phyloP scores from a whole-genome alignment of 176 grass and related monocot species.

The Oryza punctata region DNA sequence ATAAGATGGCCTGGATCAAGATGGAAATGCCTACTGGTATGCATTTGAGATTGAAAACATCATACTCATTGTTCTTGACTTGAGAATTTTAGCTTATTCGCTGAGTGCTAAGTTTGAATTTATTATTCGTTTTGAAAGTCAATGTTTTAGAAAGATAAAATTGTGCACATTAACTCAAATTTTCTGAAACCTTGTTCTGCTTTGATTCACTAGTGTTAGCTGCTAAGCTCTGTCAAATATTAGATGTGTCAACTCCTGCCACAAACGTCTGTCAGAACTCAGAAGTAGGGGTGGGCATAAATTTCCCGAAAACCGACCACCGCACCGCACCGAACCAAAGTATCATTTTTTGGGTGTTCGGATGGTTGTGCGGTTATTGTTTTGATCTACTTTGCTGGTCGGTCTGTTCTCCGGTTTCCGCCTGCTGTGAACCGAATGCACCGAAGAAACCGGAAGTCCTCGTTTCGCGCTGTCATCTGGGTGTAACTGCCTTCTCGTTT shows the following conservation, averaged over 20 bases:
- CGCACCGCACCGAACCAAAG: no score
- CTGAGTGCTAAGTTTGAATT: not conserved
- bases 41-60: conserved; percentile 36
- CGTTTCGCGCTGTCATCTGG: no score
- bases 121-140: not conserved
- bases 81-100: not conserved
- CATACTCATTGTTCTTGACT: not conserved
- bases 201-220: not conserved
- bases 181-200: not conserved
- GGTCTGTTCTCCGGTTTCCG: no score
- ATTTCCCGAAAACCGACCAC: no score
- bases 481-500: no score
- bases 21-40: conserved; percentile 92
- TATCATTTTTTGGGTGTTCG: no score
- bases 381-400: no score
- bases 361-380: no score
- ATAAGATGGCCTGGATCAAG: conserved; percentile 89
- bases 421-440: no score
- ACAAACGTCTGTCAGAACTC: not conserved
- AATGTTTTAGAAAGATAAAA: not conserved
- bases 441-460: no score
- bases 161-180: not conserved
- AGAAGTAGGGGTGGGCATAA: not conserved
- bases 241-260: not conserved
- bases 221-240: conserved; percentile 2